Base-by-base conservation (phyloP, 1,284 basidiomycete genomes). In the Cerrena zonata region DNA sequence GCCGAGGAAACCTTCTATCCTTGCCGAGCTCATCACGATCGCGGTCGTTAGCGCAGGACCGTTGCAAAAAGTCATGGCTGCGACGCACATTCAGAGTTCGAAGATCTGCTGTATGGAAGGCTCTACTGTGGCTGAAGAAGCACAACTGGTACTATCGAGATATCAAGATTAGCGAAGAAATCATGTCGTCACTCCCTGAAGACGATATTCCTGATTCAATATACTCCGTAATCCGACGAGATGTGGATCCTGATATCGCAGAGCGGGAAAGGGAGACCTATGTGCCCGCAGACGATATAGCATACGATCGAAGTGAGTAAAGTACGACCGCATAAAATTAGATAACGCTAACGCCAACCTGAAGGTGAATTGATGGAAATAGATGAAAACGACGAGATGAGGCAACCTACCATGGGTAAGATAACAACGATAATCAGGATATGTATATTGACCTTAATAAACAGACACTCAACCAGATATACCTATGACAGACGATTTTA, bases 81-180 rank as follows among this genome's bases (percentile, higher is more conserved):
- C 50, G 49, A 1, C 5, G n/a, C 2, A 58, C 52, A 1, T 65
- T 65, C 44, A 48, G 58, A 21, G 62, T 66, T 10, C 49, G 61
- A 3, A 53, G 62, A 4, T 22, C 49, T 0, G 26, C 49, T n/a
- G 60, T 67, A 2, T 24, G 7, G 1, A 47, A 50, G 4, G 63
- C 64, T 2, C 51, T 59, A 13, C 30, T 34, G 4, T 57, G 58
- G 54, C 42, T 74, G 38, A 69, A 69, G 43, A 36, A 19, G 1
- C 61, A 72, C 51, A 73, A 74, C 53, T 55, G 58, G 0, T 74
- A 72, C 47, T 60, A 61, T 42, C 51, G 51, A 0, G 59, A 66
- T 36, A 64, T 72, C 5, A 43, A 55, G 1, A 66, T 74, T 5
- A 55, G 53, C 12, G 47, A 58, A 11, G 49, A 51, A 2, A 48